A percentile compares a stretch with the other conserved stretches of the same genome.
These are phyloP conservation scores for Auriscalpium vulgare DNA, from an alignment of 768 basidiomycete genomes.

Conservation along the genomic window DNA sequence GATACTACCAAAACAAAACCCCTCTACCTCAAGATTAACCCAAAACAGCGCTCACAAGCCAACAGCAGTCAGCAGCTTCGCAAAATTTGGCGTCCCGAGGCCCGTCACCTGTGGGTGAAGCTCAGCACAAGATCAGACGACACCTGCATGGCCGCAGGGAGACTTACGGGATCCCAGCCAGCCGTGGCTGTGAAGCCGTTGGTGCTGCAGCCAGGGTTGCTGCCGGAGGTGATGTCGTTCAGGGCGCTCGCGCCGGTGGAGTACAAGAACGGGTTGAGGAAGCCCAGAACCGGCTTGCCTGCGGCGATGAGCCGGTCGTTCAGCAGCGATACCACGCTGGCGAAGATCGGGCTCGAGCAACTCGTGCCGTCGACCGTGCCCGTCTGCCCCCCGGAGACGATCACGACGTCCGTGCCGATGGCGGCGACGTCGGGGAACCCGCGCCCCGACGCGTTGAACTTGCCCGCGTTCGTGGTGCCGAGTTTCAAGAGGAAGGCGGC, in stretches of 20 bases:
- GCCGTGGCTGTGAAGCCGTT: slow-evolving; percentile 10
- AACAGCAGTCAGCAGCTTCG: not conserved
- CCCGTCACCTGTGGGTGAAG: not conserved
- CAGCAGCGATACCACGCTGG: slow-evolving; percentile 20
- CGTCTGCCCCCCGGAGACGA: slow-evolving; percentile 1
- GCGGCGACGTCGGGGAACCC: slow-evolving; percentile 18
- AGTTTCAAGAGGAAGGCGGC: slow-evolving; percentile 9
- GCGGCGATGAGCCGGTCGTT: slow-evolving; percentile 18
- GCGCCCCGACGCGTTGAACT: slow-evolving; percentile 11
- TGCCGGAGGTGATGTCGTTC: slow-evolving; percentile 13
- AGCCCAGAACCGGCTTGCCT: slow-evolving; percentile 9
- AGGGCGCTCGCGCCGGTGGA: slow-evolving; percentile 6
- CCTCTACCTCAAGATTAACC: too few relatives aligned
- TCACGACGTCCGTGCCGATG: slow-evolving; percentile 9
- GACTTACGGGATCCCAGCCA: slow-evolving; percentile 9
- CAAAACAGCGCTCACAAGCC: not conserved
- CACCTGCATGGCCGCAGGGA: too few relatives aligned
- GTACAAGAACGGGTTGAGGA: slow-evolving; percentile 15
- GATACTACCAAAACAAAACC: too few relatives aligned
- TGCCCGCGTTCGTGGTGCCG: slow-evolving; percentile 10
- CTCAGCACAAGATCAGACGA: not conserved
- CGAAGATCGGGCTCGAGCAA: slow-evolving; percentile 20
- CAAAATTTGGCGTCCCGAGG: slow-evolving; percentile 8
- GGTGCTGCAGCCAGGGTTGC: slow-evolving; percentile 9
- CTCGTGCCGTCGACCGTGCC: slow-evolving; percentile 17